Conservation (phyloP, 495 filamentous ascomycete species). For the Aspergillus homomorphus region DNA sequence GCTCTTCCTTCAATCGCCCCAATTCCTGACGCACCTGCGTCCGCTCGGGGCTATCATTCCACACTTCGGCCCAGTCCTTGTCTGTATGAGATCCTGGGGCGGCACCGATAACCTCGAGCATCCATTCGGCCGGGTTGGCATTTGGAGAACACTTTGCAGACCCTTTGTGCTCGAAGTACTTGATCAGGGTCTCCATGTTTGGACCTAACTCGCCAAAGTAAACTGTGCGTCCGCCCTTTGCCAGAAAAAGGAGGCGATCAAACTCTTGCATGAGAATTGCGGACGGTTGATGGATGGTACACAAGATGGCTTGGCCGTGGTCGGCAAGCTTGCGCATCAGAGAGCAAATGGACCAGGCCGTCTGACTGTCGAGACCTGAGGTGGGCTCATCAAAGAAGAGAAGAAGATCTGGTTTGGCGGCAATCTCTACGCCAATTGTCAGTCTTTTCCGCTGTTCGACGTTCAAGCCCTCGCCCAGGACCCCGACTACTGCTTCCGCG, state of each 20-base stretch:
- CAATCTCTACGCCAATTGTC: constrained; percentile 86
- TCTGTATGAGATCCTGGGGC: constrained; percentile 72
- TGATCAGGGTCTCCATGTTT: constrained; percentile 64
- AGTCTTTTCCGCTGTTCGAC: constrained; percentile 86
- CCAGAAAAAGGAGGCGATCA: constrained; percentile 80
- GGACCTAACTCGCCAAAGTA: constrained; percentile 83
- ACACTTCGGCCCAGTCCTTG: constrained; percentile 75
- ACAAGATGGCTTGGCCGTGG: constrained; percentile 81
- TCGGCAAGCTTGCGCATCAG: constrained; percentile 79
- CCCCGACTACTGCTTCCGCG: constrained; percentile 82
- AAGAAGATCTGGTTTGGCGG: constrained; percentile 77
- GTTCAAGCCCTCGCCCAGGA: constrained; percentile 84
- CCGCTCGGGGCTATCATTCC: constrained; percentile 71
- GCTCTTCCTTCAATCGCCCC: constrained; percentile 55
- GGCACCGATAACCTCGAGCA: constrained; percentile 87
- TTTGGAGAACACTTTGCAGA: constrained; percentile 64
- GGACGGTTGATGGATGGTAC: constrained; percentile 91
- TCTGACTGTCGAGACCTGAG: constrained; percentile 79
- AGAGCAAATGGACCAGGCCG: constrained; percentile 77
- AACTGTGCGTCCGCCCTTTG: constrained; percentile 71
- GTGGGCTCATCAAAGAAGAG: constrained; percentile 90
- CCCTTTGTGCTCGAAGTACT: constrained; percentile 77
- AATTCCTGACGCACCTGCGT: constrained; percentile 60
- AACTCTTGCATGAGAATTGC: constrained; percentile 90
- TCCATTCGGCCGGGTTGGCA: constrained; percentile 87